phyloP scores from a whole-genome alignment of 768 basidiomycete species.

The Leucocoprinus sp. region DNA sequence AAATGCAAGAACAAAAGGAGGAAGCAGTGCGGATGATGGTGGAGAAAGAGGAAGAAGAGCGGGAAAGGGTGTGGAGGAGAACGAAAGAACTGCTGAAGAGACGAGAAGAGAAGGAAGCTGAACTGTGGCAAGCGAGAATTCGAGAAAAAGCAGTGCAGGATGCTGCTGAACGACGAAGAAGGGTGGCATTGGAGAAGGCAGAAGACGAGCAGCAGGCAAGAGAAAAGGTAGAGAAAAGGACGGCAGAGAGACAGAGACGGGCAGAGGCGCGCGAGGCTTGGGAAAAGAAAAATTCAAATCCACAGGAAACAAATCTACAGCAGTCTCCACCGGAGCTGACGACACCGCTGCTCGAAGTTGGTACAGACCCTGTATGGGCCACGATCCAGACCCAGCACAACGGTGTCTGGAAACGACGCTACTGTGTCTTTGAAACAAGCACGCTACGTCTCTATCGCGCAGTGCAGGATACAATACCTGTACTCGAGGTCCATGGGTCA shows the following conservation, averaged over 20 bases:
- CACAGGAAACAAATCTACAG: no score
- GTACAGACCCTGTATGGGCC: no score
- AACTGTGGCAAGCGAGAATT: no score
- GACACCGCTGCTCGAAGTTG: no score
- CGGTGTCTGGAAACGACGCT: no score
- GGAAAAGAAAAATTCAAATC: no score
- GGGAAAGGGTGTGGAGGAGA: slow-evolving; percentile 29
- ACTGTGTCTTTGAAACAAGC: no score
- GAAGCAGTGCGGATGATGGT: slow-evolving; percentile 33
- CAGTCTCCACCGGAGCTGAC: no score
- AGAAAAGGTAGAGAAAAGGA: slow-evolving; percentile 34
- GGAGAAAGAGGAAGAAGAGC: slow-evolving; percentile 35
- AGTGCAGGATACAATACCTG: slow-evolving; percentile 29
- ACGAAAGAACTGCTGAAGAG: slow-evolving; percentile 46
- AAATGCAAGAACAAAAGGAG: slow-evolving; percentile 24
- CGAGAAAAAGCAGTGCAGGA: slow-evolving; percentile 36
- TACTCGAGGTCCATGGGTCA: slow-evolving; percentile 37
- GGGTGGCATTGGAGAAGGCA: slow-evolving; percentile 26
- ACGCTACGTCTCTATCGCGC: no score
- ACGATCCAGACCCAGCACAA: no score
- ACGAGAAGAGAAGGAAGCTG: slow-evolving; percentile 33
- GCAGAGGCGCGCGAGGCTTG: slow-evolving; percentile 26
- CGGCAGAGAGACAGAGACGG: slow-evolving; percentile 39
- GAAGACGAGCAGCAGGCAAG: slow-evolving; percentile 50
- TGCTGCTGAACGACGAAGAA: slow-evolving; percentile 40